phyloP scores from a whole-genome alignment of 805 yeast genomes.

The Blastobotrys muscicola region DNA sequence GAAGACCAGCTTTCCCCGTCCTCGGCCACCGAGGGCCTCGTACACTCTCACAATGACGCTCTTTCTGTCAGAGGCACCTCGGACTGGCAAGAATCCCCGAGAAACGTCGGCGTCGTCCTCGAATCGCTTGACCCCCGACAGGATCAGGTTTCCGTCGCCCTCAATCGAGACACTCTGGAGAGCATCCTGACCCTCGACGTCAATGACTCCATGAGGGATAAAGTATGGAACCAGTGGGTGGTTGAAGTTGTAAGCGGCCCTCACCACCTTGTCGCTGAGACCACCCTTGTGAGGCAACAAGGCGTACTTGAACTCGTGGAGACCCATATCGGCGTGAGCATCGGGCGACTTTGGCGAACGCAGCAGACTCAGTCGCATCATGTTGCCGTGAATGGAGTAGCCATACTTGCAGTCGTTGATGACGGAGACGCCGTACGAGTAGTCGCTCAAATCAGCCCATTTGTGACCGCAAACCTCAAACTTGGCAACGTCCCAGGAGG shows the following conservation, averaged over 20 bases:
- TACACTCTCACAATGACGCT: conserved; percentile 66
- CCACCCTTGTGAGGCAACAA: conserved; percentile 73
- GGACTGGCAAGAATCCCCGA: conserved; percentile 33
- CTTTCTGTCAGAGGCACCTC: conserved; percentile 34
- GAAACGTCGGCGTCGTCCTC: conserved; percentile 58
- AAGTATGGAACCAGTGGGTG: conserved; percentile 30
- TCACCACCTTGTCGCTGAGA: conserved; percentile 54
- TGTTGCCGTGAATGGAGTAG: conserved; percentile 85
- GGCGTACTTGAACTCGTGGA: conserved; percentile 74
- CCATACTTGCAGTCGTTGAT: conserved; percentile 86
- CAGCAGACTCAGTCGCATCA: conserved; percentile 75
- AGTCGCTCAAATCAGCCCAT: conserved; percentile 85
- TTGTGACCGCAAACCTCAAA: conserved; percentile 94
- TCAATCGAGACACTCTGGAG: conserved; percentile 28
- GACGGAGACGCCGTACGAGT: conserved; percentile 75
- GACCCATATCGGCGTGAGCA: conserved; percentile 89
- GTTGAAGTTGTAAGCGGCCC: conserved; percentile 73
- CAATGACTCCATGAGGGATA: not conserved
- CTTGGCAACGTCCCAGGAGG: conserved; percentile 94
- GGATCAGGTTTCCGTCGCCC: conserved; percentile 52
- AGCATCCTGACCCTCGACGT: conserved; percentile 18
- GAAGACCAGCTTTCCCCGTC: conserved; percentile 42
- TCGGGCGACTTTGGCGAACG: conserved; percentile 95
- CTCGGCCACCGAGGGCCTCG: conserved; percentile 79
- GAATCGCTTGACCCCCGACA: conserved; percentile 76